Evolutionary conservation across 495 filamentous ascomycete species (phyloP).

Genomic region (Penicillium manginii): DNA sequence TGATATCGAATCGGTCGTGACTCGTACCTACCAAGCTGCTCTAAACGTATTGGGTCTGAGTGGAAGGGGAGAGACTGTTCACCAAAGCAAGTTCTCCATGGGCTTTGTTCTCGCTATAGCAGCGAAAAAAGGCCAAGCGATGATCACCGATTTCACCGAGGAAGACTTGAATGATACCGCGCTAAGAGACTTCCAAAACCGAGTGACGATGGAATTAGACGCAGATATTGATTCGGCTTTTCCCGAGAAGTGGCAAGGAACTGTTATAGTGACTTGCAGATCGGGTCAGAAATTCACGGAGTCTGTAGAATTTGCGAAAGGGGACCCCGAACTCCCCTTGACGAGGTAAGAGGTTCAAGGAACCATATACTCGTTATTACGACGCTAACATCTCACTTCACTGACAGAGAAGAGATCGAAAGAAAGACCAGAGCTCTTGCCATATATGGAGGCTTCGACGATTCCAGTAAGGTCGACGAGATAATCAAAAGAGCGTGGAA

Average conservation of each 20-base stretch:
- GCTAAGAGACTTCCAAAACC: constrained; percentile 32
- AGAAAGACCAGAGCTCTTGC: constrained; percentile 28
- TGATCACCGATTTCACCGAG: constrained; percentile 42
- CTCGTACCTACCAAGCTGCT: constrained; percentile 38
- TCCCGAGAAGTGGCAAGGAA: constrained; percentile 36
- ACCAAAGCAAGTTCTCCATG: constrained; percentile 46
- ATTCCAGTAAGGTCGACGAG: constrained; percentile 22
- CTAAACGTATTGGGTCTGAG: constrained; percentile 37
- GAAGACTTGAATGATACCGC: constrained; percentile 29
- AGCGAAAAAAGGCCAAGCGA: constrained; percentile 40
- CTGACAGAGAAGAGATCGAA: constrained; percentile 33
- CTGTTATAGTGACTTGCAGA: constrained; percentile 35
- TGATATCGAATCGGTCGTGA: constrained; percentile 36
- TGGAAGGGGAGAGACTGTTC: constrained; percentile 37
- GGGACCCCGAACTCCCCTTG: constrained; percentile 37
- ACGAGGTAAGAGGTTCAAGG: constrained; percentile 28
- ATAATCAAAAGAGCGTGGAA: constrained; percentile 34
- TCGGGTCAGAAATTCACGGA: constrained; percentile 30
- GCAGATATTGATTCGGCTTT: constrained; percentile 35
- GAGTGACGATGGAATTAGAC: constrained; percentile 36
- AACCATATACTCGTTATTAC: not conserved
- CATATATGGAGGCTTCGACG: constrained; percentile 31
- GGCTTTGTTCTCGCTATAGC: constrained; percentile 43
- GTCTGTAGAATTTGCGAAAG: constrained; percentile 35
- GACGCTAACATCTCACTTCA: constrained; percentile 1